Evolutionary conservation across 345 rosid genomes (phyloP).

Genomic region (Sisymbrium irio): DNA sequence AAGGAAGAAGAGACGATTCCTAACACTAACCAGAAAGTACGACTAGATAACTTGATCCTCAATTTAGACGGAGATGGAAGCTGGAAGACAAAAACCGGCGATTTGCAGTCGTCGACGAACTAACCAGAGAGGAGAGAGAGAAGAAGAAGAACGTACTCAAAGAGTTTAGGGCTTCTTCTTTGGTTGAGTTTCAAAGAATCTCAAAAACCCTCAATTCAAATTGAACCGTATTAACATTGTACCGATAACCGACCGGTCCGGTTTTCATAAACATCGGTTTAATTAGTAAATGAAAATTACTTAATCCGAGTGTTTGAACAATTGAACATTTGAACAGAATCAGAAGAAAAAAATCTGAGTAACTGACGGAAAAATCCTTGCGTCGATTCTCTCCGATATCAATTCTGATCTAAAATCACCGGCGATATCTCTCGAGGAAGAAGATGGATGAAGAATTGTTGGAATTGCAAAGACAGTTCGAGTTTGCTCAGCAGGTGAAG

Average conservation of each 20-base stretch:
- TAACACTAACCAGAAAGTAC: background rate
- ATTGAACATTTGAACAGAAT: no score
- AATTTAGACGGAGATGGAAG: background rate
- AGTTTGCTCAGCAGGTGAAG: slow-evolving; percentile 91
- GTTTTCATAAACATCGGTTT: background rate
- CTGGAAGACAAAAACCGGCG: background rate
- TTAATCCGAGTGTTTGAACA: slow-evolving; percentile 23
- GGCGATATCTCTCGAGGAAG: background rate
- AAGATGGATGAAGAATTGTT: slow-evolving; percentile 85
- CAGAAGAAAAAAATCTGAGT: slow-evolving; percentile 11
- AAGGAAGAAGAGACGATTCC: background rate
- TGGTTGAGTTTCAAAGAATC: background rate
- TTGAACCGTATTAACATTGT: background rate
- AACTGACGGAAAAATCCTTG: slow-evolving; percentile 18
- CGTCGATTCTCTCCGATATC: background rate
- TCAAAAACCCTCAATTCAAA: background rate
- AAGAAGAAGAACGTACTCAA: background rate
- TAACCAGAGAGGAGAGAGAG: slow-evolving; percentile 4
- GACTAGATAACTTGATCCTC: background rate
- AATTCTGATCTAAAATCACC: background rate
- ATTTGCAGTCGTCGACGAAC: background rate
- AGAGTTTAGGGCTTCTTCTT: slow-evolving; percentile 21
- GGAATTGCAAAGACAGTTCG: slow-evolving; percentile 87
- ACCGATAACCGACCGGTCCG: background rate
- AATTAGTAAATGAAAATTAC: slow-evolving; percentile 1